These are phyloP conservation scores for Suillus hirtellus DNA, from an alignment of 768 basidiomycete genomes.

Conservation along the genomic window DNA sequence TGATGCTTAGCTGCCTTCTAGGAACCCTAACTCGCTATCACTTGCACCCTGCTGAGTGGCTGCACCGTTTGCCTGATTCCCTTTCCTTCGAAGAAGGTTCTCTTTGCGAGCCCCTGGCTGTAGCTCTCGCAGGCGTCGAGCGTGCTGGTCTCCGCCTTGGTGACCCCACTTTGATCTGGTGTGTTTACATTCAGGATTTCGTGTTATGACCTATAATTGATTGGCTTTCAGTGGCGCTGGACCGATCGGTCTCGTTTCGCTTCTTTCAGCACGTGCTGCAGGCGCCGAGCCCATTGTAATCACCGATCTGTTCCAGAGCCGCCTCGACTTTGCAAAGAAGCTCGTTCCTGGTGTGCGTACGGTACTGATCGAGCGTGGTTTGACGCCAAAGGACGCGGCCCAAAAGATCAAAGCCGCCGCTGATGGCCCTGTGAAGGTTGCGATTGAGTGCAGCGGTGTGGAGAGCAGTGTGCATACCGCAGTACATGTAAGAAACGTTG, in stretches of 20 bases:
- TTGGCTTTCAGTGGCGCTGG: slow-evolving; percentile 53
- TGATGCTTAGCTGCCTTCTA: slow-evolving; percentile 21
- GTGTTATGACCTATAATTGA: slow-evolving; percentile 13
- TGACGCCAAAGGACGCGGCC: slow-evolving; percentile 50
- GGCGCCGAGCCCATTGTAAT: slow-evolving; percentile 72
- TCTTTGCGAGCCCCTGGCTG: slow-evolving; percentile 66
- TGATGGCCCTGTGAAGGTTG: slow-evolving; percentile 48
- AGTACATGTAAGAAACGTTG: slow-evolving; percentile 43
- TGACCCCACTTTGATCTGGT: slow-evolving; percentile 65
- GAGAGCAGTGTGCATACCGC: slow-evolving; percentile 64
- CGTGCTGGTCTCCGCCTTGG: slow-evolving; percentile 65
- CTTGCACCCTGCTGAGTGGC: slow-evolving; percentile 66
- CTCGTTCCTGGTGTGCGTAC: slow-evolving; percentile 60
- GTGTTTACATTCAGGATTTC: slow-evolving; percentile 10
- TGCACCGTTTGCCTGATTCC: slow-evolving; percentile 61
- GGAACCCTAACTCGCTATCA: slow-evolving; percentile 68
- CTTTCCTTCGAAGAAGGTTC: slow-evolving; percentile 70
- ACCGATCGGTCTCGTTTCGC: slow-evolving; percentile 62
- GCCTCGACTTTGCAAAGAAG: slow-evolving; percentile 65
- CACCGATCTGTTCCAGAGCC: slow-evolving; percentile 64
- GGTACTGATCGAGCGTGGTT: slow-evolving; percentile 51
- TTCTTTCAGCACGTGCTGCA: slow-evolving; percentile 65
- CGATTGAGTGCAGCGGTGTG: slow-evolving; percentile 65
- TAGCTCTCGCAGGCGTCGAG: slow-evolving; percentile 68
- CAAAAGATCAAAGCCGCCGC: slow-evolving; percentile 52